phyloP scores from a whole-genome alignment of 257 asterid species.

The Gardenia jasminoides region DNA sequence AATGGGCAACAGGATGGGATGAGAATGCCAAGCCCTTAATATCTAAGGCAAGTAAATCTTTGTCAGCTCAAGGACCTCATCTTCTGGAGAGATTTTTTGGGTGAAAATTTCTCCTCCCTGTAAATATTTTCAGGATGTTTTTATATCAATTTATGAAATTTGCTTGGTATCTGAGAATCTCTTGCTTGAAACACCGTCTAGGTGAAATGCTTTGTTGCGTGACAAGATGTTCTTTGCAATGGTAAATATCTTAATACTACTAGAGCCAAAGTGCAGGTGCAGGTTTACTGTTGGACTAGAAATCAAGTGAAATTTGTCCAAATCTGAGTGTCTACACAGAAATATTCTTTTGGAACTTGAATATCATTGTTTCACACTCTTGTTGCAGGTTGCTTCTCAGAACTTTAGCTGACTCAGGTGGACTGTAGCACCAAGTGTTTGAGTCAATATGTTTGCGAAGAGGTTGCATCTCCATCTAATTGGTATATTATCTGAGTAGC shows the following conservation, averaged over 20 bases:
- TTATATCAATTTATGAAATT: background rate
- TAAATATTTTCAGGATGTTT: background rate
- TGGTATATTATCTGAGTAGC: background rate
- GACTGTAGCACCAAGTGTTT: background rate
- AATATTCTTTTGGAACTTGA: background rate
- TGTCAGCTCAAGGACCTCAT: background rate
- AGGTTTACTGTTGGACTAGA: background rate
- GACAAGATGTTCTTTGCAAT: background rate
- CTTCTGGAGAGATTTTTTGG: background rate
- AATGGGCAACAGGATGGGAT: conserved; percentile 91
- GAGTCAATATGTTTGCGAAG: background rate
- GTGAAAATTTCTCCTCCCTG: background rate
- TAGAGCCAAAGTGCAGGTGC: background rate
- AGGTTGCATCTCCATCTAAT: background rate
- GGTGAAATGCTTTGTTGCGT: background rate
- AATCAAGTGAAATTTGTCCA: background rate
- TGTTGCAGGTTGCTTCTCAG: conserved; percentile 20
- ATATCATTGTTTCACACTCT: background rate
- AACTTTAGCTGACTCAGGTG: background rate
- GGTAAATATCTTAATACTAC: background rate
- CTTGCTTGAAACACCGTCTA: background rate
- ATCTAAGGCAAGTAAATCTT: conserved; percentile 46
- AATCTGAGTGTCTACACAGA: background rate
- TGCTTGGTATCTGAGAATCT: background rate
- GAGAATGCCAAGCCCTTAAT: conserved; percentile 73